Conservation (phyloP, 371 early-diverging fungal species). For the Mucor racemosus region DNA sequence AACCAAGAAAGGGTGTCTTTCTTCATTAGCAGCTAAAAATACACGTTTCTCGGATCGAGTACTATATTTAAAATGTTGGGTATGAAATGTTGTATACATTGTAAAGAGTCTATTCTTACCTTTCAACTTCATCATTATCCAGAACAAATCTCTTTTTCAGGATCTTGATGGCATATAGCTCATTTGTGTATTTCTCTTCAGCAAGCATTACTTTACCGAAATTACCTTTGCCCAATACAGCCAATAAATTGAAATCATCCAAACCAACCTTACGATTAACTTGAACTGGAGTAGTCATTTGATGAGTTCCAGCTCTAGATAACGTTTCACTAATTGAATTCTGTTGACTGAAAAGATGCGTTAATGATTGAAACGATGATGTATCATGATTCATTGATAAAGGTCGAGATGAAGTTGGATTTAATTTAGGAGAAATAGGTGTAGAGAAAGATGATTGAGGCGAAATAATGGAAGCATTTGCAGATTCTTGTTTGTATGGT, state of each 20-base stretch:
- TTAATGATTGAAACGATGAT: conserved; percentile 22
- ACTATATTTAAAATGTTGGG: conserved; percentile 35
- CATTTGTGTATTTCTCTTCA: conserved; percentile 79
- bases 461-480: not conserved
- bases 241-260: conserved; percentile 87
- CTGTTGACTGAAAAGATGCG: conserved; percentile 20
- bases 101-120: conserved; percentile 31
- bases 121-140: conserved; percentile 91
- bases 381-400: conserved; percentile 20
- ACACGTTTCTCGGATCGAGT: conserved; percentile 93
- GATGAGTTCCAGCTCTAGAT: not conserved
- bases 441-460: conserved; percentile 27
- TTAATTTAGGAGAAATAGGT: conserved; percentile 20
- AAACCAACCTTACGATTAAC: conserved; percentile 52
- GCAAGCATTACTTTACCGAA: conserved; percentile 95
- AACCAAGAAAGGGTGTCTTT: conserved; percentile 95
- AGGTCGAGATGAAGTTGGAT: conserved; percentile 10
- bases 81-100: not conserved
- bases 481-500: not conserved
- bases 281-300: conserved; percentile 37
- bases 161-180: conserved; percentile 96
- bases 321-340: conserved; percentile 11
- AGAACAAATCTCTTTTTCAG: conserved; percentile 97
- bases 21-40: conserved; percentile 85
- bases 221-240: conserved; percentile 94